A percentile compares a stretch with the other conserved stretches of the same genome.
Conservation (phyloP, 2,329 filamentous ascomycete genomes). For the Tetracladium maxilliforme region DNA sequence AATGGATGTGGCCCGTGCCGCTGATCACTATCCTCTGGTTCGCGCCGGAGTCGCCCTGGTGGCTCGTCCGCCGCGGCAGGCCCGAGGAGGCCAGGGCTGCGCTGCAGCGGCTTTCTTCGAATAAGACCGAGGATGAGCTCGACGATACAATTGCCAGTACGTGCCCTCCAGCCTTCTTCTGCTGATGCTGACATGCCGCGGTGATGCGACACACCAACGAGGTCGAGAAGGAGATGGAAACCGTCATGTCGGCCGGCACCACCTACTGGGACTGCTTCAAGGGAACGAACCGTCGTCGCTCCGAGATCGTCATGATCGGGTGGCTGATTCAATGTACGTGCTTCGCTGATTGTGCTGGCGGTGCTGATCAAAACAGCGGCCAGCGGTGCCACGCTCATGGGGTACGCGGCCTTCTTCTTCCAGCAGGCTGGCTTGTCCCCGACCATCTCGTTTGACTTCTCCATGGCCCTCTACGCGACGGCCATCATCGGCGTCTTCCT, state of each 20-base stretch:
- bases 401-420: conserved; percentile 29
- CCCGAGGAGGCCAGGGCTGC: conserved; percentile 25
- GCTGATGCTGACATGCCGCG: conserved; percentile 43
- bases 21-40: conserved; percentile 24
- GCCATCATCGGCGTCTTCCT: conserved; percentile 33
- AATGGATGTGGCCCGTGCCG: conserved; percentile 31
- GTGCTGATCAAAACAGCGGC: too few species aligned
- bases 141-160: too few species aligned
- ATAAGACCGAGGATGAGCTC: too few species aligned
- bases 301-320: conserved; percentile 36
- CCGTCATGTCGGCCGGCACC: conserved; percentile 25
- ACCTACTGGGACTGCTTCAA: conserved; percentile 36
- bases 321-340: too few species aligned
- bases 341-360: too few species aligned
- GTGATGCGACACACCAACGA: conserved; percentile 52
- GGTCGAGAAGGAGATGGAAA: conserved; percentile 41
- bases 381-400: conserved; percentile 33
- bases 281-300: conserved; percentile 33
- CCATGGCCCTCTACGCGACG: conserved; percentile 27
- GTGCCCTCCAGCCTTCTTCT: conserved; percentile 36
- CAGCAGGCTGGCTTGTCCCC: conserved; percentile 29
- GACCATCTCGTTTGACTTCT: conserved; percentile 32
- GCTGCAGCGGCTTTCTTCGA: conserved; percentile 25
- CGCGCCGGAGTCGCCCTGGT: conserved; percentile 30
- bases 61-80: conserved; percentile 24